Percentiles rank a stretch among this genome's conserved stretches.
phyloP scores from a whole-genome alignment of 768 basidiomycete genomes.

The Boletus sp. region DNA sequence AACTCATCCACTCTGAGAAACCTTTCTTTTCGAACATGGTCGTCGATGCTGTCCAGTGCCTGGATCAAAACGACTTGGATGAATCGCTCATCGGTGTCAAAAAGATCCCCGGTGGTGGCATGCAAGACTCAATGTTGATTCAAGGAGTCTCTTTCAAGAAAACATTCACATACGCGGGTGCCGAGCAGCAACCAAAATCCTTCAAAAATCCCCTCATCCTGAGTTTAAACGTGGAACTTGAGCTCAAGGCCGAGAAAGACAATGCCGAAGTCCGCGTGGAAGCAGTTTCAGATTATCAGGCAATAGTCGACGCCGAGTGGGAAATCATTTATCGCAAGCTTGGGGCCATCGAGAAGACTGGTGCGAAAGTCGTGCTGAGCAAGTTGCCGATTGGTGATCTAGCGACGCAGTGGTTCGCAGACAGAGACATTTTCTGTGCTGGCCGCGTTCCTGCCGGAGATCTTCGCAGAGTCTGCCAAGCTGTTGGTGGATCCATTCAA shows the following conservation, averaged over 20 bases:
- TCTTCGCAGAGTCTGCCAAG: constrained; percentile 90
- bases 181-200: constrained; percentile 96
- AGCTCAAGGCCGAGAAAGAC: constrained; percentile 98
- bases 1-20: constrained; percentile 97
- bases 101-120: constrained; percentile 95
- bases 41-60: constrained; percentile 89
- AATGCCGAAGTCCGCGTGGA: constrained; percentile 98
- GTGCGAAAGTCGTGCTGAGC: constrained; percentile 95
- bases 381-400: constrained; percentile 98
- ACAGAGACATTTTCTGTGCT: constrained; percentile 98
- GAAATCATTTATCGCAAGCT: constrained; percentile 98
- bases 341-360: constrained; percentile 92
- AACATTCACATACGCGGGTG: constrained; percentile 98
- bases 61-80: constrained; percentile 92
- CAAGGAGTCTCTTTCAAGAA: constrained; percentile 97
- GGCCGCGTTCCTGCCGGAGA: constrained; percentile 91
- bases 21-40: constrained; percentile 99
- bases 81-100: constrained; percentile 96
- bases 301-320: constrained; percentile 99
- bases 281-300: constrained; percentile 96
- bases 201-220: constrained; percentile 88
- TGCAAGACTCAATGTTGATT: constrained; percentile 92
- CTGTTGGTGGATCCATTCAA: constrained; percentile 92
- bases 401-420: constrained; percentile 99
- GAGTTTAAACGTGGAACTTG: constrained; percentile 95